Evolutionary conservation across 1,284 basidiomycete genomes (phyloP), one percentile per base, ranked within the genome.

Genomic region (Austroboletus novae-zelandiae): DNA sequence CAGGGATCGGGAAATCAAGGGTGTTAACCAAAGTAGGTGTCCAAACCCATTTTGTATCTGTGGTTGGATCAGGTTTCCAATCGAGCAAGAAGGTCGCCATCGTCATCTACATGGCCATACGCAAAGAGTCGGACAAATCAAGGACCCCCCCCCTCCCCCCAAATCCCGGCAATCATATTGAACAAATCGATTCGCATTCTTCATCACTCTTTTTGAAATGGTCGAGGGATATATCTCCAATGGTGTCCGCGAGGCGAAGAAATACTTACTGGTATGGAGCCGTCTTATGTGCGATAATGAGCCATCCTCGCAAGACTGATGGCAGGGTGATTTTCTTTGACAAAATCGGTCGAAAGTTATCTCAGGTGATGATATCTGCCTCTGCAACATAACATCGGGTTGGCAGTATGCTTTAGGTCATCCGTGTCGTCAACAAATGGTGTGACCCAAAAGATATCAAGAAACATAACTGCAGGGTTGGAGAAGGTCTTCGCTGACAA

Each of bases 1-100:
- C 61, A 0, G 61, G 61, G 0, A 61, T 57, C 0, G 61, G 61
- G 0, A 62, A 64, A 45, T 57, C 61, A 5, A 55, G 60, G 17
- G 30, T 62, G 32, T 5, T 62, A 4, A 55, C 49, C 0, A 57
- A 64, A 55, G 61, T 56, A 37, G 30, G 14, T 6, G 1, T 9
- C 8, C 9, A 8, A 2, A 3, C 20, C 18, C 9, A 17, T 10
- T 20, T 7, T 20, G 36, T 2, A n/a, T 32, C 5, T 6, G 1
- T n/a, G 9, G 2, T 41, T 49, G 14, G 56, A 37, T 25, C 1
- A 4, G 25, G 32, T 34, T 5, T 0, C 1, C n/a, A 61, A 61
- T 34, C 61, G 20, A 9, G 40, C 27, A 56, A 39, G 37, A 56
- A 56, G 15, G 36, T 32, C 1, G 46, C 56, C 7, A 30, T 57